Evolutionary conservation across 2,329 filamentous ascomycete species (phyloP).

Genomic region (Dactylonectria macrodidyma): DNA sequence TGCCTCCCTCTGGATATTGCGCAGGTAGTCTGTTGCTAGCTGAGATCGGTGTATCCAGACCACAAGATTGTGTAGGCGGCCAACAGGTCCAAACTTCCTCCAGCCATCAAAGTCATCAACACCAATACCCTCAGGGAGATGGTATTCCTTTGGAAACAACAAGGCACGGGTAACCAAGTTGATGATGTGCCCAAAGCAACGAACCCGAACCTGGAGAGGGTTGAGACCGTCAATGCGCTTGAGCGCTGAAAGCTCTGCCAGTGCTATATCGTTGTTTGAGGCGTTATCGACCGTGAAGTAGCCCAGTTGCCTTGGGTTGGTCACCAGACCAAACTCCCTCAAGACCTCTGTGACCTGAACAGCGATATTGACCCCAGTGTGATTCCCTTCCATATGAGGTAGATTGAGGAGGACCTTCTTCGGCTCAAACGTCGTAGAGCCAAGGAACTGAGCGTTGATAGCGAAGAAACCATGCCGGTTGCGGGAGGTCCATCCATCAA

Average conservation of each 20-base stretch:
- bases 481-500: slow-evolving; percentile 2
- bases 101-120: neutral
- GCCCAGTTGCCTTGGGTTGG: neutral
- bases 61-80: neutral
- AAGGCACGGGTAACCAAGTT: neutral
- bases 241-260: neutral
- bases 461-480: neutral
- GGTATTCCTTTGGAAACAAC: neutral
- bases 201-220: neutral
- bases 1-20: neutral
- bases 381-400: neutral
- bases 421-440: neutral
- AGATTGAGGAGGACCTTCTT: neutral
- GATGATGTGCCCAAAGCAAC: neutral
- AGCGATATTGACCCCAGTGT: neutral
- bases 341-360: neutral
- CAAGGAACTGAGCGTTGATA: neutral
- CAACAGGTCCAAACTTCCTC: neutral
- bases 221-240: neutral
- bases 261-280: neutral
- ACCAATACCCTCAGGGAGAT: neutral
- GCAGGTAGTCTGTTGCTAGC: neutral
- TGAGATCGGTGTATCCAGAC: neutral
- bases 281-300: neutral
- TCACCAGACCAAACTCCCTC: neutral